Evolutionary conservation across 23 red algal genomes (phyloP), one percentile per base, ranked within the genome.

Genomic region (Gracilaria gracilis): DNA sequence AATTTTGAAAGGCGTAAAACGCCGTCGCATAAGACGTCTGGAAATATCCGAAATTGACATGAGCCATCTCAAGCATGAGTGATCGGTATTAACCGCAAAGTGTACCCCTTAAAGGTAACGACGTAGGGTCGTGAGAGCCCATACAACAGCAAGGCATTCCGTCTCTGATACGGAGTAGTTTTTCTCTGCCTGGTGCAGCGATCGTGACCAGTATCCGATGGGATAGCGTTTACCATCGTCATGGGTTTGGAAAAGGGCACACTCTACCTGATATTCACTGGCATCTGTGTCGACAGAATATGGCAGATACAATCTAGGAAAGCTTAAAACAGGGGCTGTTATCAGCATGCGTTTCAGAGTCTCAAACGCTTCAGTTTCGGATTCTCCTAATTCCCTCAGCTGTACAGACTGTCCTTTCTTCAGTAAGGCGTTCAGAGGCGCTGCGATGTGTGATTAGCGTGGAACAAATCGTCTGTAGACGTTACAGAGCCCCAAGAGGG

Each of bases 401-500:
- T 9, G 39, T 39, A 39, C n/a, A 11, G 84, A 0, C 11, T 73
- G 40, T 17, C 2, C 4, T 50, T 88, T 75, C 44, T 42, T 88
- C 37, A 75, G 23, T 8, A 59, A 33, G 13, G 61, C 61, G 32
- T 88, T 50, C n/a, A 88, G 32, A 35, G 84, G 84, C 21, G 40
- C n/a, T 28, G 61, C 61, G 21, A 88, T 1, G 6, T 76, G 42
- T 15, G 84, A 31, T 37, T 57, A 88, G 29, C 29, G n/a, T 13
- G 21, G 7, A 17, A 88, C 47, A 34, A 88, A 88, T 88, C 84
- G 28, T 53, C 84, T 0, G 69, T 88, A 88, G 84, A 88, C 64
- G 6, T 73, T 75, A 44, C 65, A 48, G n/a, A 88, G 46, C 35
- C 84, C 69, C 23, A 88, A 49, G 66, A 88, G 75, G 21, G 64